Evolutionary conservation across 2,329 filamentous ascomycete genomes (phyloP).

Genomic region (Epichloe sp.): DNA sequence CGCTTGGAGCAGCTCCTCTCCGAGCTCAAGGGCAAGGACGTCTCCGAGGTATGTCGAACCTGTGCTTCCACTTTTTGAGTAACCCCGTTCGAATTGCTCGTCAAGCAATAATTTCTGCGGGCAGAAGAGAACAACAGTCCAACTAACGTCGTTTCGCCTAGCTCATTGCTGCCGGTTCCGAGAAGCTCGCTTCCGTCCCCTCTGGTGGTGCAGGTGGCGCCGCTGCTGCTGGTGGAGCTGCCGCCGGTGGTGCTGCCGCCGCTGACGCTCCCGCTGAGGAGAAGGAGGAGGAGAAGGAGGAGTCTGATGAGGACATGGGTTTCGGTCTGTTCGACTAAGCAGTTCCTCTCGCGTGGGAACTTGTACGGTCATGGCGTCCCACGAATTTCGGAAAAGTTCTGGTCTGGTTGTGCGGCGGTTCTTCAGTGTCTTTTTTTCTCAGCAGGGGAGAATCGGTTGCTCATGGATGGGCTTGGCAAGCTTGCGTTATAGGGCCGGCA

Average conservation of each 20-base stretch:
- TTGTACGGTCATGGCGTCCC: slow-evolving; percentile 18
- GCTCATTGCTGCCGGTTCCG: slow-evolving; percentile 81
- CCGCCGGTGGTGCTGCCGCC: slow-evolving; percentile 51
- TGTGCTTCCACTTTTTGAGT: no score
- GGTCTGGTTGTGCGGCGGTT: slow-evolving; percentile 19
- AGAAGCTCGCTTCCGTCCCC: slow-evolving; percentile 96
- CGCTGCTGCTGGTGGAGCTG: slow-evolving; percentile 51
- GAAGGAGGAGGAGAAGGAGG: slow-evolving; percentile 74
- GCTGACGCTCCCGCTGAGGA: slow-evolving; percentile 39
- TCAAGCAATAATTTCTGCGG: background rate
- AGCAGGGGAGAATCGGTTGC: slow-evolving; percentile 19
- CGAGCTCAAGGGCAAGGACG: slow-evolving; percentile 84
- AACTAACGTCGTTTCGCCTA: slow-evolving; percentile 24
- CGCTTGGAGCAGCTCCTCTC: slow-evolving; percentile 76
- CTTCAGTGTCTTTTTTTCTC: slow-evolving; percentile 13
- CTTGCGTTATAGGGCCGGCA: slow-evolving; percentile 14
- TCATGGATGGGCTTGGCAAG: slow-evolving; percentile 17
- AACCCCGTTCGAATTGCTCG: background rate
- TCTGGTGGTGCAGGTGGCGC: slow-evolving; percentile 74
- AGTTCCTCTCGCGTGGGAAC: slow-evolving; percentile 14
- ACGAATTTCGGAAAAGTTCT: slow-evolving; percentile 22
- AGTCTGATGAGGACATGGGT: slow-evolving; percentile 66
- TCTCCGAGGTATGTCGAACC: slow-evolving; percentile 66
- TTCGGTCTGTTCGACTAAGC: slow-evolving; percentile 67
- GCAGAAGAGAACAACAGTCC: background rate